Evolutionary conservation across 371 early-diverging fungal genomes (phyloP).

Genomic region (Batkoa obscura): DNA sequence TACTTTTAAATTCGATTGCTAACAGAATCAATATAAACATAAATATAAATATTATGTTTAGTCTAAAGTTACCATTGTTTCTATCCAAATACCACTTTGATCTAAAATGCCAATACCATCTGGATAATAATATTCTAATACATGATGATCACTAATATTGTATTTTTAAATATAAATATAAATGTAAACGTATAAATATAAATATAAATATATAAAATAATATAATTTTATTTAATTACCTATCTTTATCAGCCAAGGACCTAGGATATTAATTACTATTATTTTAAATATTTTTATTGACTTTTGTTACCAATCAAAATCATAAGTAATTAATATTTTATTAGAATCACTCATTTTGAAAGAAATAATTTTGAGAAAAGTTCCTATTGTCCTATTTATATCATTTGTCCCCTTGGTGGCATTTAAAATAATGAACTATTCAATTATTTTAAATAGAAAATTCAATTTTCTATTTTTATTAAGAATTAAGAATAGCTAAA

Average conservation of each 20-base stretch:
- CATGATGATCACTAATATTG: background rate
- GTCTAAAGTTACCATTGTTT: background rate
- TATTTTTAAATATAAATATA: no score
- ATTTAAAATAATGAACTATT: no score
- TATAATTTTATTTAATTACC: background rate
- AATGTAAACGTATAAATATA: no score
- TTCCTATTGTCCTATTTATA: no score
- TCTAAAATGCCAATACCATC: background rate
- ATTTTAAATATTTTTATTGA: background rate
- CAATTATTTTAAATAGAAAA: no score
- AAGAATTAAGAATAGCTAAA: no score
- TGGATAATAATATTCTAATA: background rate
- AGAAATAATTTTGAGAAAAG: no score
- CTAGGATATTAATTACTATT: background rate
- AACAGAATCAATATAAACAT: background rate
- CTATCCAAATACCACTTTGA: background rate
- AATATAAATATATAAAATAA: background rate
- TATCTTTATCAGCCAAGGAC: slow-evolving; percentile 1
- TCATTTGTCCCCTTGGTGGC: no score
- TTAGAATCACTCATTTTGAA: background rate
- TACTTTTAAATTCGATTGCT: background rate
- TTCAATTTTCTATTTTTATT: no score
- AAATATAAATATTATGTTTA: background rate
- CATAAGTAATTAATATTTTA: background rate
- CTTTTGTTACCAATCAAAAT: background rate